Base-by-base conservation (phyloP, 2,329 filamentous ascomycete species). In the Annulohypoxylon truncatum region DNA sequence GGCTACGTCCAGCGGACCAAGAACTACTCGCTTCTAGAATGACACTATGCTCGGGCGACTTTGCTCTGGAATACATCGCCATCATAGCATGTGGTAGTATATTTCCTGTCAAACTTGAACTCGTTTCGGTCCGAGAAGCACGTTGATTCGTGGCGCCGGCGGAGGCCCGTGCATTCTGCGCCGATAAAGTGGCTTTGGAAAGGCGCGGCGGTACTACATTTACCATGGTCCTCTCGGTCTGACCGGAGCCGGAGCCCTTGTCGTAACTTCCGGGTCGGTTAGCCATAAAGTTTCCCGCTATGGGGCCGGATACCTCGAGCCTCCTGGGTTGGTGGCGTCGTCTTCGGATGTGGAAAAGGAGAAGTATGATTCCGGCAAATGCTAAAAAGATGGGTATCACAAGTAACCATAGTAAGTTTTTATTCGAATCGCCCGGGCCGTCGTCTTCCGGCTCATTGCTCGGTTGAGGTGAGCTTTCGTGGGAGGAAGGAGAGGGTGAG, bases 321-420 rank as follows among this genome's bases (percentile, higher is more conserved):
- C 66, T 67, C 10, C 54, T 69, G 2, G 57, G 64, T 6, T 63
- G 69, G 9, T 70, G 71, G 6, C 69, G 70, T 13, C 74, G 72
- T 35, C 68, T 71, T 26, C 74, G 67, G 6, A 72, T 59, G 8
- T 66, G 69, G 64, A 76, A 70, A 7, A 77, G 47, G 15, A 69
- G 46, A 9, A 70, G 2, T 22, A 74, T 64, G 28, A 75, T 55
- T 6, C 56, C 67, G n/a, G 71, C 56, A 46, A 66, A 65, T 48
- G 69, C 48, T 5, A 72, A 22, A 7, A 75, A 51, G 13, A 73
- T 64, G 4, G 74, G 72, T 47, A 75, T 68, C 2, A 72, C 50
- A 22, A 78, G 64, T n/a, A 78, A 62, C 72, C 72, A 75, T n/a
- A 74, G 68, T 4, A 75, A 51, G 33, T 73, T 71, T 12, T 62